Conservation (phyloP, 2,329 filamentous ascomycete genomes). For the Sporothrix brunneoviolacea region DNA sequence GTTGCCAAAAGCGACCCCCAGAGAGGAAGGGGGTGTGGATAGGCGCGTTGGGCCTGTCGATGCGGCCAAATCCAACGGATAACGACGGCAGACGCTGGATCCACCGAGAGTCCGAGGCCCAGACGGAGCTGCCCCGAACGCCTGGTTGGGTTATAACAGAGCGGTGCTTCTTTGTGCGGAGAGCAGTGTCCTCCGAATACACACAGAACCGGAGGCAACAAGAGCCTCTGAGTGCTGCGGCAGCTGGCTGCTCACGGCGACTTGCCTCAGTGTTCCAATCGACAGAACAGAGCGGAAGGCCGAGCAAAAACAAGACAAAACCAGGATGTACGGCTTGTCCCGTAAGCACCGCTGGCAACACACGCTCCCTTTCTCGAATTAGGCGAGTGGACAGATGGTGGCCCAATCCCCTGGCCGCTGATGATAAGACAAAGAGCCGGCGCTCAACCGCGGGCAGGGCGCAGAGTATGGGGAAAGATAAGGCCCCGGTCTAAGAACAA, state of each 20-base stretch:
- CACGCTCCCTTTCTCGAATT: constrained; percentile 3
- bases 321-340: neutral
- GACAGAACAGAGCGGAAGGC: too few relatives aligned
- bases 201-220: too few relatives aligned
- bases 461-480: constrained; percentile 9
- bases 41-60: neutral
- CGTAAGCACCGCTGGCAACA: neutral
- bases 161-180: neutral
- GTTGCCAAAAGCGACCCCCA: neutral
- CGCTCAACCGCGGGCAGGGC: neutral
- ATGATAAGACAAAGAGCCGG: constrained; percentile 10
- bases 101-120: neutral
- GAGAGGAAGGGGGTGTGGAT: constrained; percentile 10
- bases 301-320: too few relatives aligned
- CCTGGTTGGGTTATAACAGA: constrained; percentile 1
- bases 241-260: too few relatives aligned
- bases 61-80: constrained; percentile 4
- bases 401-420: constrained; percentile 9
- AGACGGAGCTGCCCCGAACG: neutral
- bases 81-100: constrained; percentile 3
- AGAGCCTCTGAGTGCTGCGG: too few relatives aligned
- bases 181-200: too few relatives aligned
- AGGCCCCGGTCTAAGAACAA: constrained; percentile 6
- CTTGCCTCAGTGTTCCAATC: too few relatives aligned
- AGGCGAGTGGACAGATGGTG: neutral